phyloP scores from a whole-genome alignment of 176 grass and related monocot species.

The Cenchrus fungigraminus region DNA sequence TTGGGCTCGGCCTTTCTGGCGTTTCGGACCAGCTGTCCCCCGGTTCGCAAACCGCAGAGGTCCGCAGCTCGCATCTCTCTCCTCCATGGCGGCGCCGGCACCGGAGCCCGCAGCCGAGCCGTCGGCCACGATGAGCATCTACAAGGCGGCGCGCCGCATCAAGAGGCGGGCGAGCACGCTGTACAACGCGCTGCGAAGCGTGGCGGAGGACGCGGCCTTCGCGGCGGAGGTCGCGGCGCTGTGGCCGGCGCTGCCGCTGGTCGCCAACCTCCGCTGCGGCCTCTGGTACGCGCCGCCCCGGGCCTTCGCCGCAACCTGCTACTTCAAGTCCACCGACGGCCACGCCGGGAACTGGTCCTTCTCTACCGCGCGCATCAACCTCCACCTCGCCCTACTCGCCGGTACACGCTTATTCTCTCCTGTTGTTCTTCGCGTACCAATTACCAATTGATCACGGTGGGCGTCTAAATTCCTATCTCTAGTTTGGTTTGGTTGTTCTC shows the following conservation, averaged over 20 bases:
- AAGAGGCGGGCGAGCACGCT: conserved; percentile 77
- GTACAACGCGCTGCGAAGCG: conserved; percentile 82
- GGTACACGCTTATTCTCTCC: conserved; percentile 44
- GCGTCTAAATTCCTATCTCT: neutral
- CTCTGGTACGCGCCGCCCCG: conserved; percentile 78
- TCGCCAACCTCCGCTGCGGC: conserved; percentile 92
- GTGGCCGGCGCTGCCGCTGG: conserved; percentile 79
- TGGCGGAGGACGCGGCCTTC: conserved; percentile 88
- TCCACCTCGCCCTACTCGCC: conserved; percentile 81
- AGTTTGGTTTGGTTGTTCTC: neutral
- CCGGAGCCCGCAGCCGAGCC: conserved; percentile 4
- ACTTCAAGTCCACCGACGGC: conserved; percentile 96
- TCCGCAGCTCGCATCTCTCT: neutral
- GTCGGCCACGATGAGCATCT: conserved; percentile 60
- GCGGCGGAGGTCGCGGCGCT: conserved; percentile 82
- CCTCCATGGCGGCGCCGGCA: conserved; percentile 33
- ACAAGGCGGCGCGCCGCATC: conserved; percentile 72
- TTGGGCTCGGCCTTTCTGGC: neutral
- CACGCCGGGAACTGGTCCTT: conserved; percentile 92
- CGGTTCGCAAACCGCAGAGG: neutral
- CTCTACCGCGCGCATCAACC: conserved; percentile 80
- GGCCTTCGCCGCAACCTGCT: conserved; percentile 65
- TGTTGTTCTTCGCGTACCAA: conserved; percentile 18
- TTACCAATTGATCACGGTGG: neutral
- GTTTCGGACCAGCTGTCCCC: neutral